Evolutionary conservation across 1,284 basidiomycete genomes (phyloP).

Genomic region (Fomitopsis betulina): DNA sequence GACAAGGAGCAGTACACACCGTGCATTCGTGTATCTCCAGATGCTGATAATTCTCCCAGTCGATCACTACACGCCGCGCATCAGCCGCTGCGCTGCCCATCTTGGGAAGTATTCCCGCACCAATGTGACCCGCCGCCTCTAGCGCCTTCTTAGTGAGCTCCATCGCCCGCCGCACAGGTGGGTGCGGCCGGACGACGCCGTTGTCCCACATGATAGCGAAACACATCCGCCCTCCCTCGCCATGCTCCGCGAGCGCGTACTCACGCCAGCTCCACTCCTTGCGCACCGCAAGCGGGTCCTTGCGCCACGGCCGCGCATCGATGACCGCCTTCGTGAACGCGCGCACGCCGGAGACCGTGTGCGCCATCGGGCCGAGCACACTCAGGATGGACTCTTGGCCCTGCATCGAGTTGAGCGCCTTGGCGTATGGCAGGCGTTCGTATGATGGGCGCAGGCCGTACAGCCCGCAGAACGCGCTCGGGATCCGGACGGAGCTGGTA

Average conservation of each 20-base stretch:
- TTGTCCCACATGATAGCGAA: slow-evolving; percentile 66
- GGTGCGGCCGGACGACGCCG: slow-evolving; percentile 60
- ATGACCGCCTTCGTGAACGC: slow-evolving; percentile 54
- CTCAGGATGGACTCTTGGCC: slow-evolving; percentile 52
- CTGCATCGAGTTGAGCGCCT: slow-evolving; percentile 39
- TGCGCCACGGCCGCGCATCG: slow-evolving; percentile 72
- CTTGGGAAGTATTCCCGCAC: slow-evolving; percentile 24
- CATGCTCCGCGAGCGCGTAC: slow-evolving; percentile 57
- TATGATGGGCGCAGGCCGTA: slow-evolving; percentile 53
- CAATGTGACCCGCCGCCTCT: slow-evolving; percentile 61
- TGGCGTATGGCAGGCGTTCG: slow-evolving; percentile 49
- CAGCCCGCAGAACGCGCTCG: slow-evolving; percentile 45
- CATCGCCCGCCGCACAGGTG: slow-evolving; percentile 65
- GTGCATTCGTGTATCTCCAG: slow-evolving; percentile 7
- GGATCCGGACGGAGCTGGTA: slow-evolving; percentile 50
- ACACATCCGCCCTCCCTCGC: slow-evolving; percentile 49
- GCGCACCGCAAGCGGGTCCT: slow-evolving; percentile 58
- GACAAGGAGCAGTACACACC: slow-evolving; percentile 4
- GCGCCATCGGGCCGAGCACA: slow-evolving; percentile 52
- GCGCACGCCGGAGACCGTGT: slow-evolving; percentile 38
- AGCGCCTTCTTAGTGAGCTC: slow-evolving; percentile 55
- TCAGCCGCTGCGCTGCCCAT: not conserved
- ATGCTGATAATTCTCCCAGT: slow-evolving; percentile 12
- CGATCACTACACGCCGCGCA: slow-evolving; percentile 10
- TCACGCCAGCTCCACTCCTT: slow-evolving; percentile 64